Evolutionary conservation across 2,329 filamentous ascomycete species (phyloP).

Genomic region (Penicillium brasilianum): DNA sequence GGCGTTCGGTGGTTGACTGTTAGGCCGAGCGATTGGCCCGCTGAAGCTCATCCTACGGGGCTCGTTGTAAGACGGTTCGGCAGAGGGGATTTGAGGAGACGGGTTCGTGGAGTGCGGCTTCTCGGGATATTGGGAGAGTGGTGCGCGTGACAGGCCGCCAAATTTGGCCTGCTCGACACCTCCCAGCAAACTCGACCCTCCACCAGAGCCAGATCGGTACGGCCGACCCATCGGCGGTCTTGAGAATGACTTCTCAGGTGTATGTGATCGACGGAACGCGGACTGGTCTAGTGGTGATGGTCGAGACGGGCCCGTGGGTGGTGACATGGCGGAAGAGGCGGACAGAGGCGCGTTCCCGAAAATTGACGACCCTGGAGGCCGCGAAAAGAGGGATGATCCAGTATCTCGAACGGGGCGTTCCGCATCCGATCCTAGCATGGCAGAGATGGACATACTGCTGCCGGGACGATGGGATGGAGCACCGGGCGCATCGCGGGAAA

Average conservation of each 20-base stretch:
- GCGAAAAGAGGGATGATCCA: conserved; percentile 52
- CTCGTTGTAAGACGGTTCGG: conserved; percentile 42
- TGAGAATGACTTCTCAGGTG: conserved; percentile 70
- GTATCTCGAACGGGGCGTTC: conserved; percentile 53
- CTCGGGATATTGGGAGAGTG: conserved; percentile 42
- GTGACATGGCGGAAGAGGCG: conserved; percentile 49
- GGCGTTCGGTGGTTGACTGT: conserved; percentile 47
- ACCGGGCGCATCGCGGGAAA: conserved; percentile 61
- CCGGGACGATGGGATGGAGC: conserved; percentile 60
- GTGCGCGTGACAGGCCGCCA: conserved; percentile 36
- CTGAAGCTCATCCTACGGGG: conserved; percentile 51
- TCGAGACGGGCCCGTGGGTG: conserved; percentile 47
- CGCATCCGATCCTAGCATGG: conserved; percentile 65
- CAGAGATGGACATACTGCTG: conserved; percentile 76
- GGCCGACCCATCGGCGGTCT: conserved; percentile 45
- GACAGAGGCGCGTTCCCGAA: conserved; percentile 42
- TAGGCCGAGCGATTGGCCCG: conserved; percentile 50
- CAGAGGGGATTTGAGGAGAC: conserved; percentile 41
- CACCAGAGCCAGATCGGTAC: conserved; percentile 46
- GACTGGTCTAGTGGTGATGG: conserved; percentile 63
- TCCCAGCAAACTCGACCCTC: conserved; percentile 30
- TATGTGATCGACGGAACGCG: conserved; percentile 70
- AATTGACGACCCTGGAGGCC: conserved; percentile 46
- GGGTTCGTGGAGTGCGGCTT: conserved; percentile 42
- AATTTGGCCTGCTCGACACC: conserved; percentile 41